A percentile compares a stretch with the other conserved stretches of the same genome.
Conservation (phyloP, 805 yeast species). For the Lipomyces lipofer region DNA sequence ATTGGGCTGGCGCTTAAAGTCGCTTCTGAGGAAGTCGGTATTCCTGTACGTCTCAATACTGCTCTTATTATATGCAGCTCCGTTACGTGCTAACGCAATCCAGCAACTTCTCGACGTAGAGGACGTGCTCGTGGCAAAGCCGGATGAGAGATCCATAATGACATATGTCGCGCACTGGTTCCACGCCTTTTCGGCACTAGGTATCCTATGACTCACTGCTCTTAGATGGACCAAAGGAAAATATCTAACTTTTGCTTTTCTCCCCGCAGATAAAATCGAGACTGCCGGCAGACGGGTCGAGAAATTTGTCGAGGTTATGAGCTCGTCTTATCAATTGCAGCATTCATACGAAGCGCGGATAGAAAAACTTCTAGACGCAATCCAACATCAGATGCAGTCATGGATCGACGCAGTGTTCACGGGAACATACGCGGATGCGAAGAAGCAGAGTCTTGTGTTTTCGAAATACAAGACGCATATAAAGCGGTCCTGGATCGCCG, state of each 20-base stretch:
- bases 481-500: constrained; percentile 44
- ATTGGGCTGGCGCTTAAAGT: constrained; percentile 44
- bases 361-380: constrained; percentile 34
- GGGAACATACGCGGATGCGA: constrained; percentile 37
- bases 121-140: constrained; percentile 51
- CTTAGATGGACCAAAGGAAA: background rate
- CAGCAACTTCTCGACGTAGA: constrained; percentile 52
- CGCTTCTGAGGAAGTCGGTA: constrained; percentile 50
- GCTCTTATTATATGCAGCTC: background rate
- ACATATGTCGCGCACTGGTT: constrained; percentile 62
- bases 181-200: constrained; percentile 45
- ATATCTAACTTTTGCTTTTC: too few relatives aligned
- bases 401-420: constrained; percentile 38
- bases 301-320: constrained; percentile 41
- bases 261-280: constrained; percentile 37
- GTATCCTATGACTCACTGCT: background rate
- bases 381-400: constrained; percentile 28
- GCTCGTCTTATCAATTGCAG: constrained; percentile 38
- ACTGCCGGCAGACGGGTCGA: constrained; percentile 44
- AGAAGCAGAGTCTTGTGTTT: constrained; percentile 35
- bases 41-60: constrained; percentile 41
- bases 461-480: constrained; percentile 35
- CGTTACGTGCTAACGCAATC: background rate
- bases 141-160: constrained; percentile 62
- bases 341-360: constrained; percentile 41